A percentile compares a stretch with the other conserved stretches of the same genome.
Conservation (phyloP, 83 land plant genomes). For the Thuja plicata region DNA sequence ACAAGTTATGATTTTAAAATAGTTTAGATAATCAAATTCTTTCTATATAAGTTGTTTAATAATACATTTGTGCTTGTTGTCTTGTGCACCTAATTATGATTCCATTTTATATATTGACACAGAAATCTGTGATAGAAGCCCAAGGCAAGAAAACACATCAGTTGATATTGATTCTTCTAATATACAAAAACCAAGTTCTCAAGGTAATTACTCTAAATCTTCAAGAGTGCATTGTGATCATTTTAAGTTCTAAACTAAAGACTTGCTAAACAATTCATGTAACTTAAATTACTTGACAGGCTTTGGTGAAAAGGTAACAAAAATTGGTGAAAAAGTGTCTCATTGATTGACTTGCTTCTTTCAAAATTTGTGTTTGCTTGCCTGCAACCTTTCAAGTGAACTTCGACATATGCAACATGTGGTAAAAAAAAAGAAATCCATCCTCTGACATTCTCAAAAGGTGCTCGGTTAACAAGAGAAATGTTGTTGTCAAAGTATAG, state of each 20-base stretch:
- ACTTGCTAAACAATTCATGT: not conserved
- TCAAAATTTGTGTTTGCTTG: not conserved
- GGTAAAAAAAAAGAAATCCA: not conserved
- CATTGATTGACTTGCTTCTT: not conserved
- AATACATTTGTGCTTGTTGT: not conserved
- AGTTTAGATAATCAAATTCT: not conserved
- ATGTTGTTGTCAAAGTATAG: not conserved
- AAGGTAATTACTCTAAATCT: not conserved
- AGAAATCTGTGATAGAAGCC: not conserved
- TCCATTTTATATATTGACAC: not conserved
- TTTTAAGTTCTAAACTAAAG: not conserved
- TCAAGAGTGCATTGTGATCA: not conserved
- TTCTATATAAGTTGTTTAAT: not conserved
- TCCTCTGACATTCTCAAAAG: not conserved
- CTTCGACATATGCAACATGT: not conserved
- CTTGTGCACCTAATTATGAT: not conserved
- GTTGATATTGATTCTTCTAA: not conserved
- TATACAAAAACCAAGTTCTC: not conserved
- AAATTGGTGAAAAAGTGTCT: not conserved
- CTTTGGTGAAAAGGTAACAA: not conserved
- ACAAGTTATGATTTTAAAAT: not conserved
- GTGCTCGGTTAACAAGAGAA: not conserved
- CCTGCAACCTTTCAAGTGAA: not conserved
- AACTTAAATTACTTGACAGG: not conserved
- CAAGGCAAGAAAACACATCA: not conserved